Percentiles rank a stretch among this genome's conserved stretches.
Conservation (phyloP, 495 filamentous ascomycete genomes). For the Aspergillus ellipticus region DNA sequence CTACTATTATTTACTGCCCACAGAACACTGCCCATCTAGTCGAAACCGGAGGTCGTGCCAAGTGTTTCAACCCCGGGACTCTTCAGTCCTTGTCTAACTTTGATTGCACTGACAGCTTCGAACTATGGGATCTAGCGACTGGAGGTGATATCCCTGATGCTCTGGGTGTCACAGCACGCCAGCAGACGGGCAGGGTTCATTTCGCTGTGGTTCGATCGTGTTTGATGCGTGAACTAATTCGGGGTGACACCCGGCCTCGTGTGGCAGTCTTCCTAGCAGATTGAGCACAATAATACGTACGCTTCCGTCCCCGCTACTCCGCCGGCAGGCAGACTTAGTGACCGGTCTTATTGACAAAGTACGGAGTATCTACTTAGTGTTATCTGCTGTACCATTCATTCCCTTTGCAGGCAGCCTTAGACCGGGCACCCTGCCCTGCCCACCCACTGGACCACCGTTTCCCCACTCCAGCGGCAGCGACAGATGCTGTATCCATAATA, state of each 20-base stretch:
- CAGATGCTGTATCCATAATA: no score
- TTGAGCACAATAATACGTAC: background rate
- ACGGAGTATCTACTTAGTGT: no score
- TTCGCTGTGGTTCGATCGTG: background rate
- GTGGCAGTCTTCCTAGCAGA: background rate
- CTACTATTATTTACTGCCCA: no score
- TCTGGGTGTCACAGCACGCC: background rate
- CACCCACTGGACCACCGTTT: no score
- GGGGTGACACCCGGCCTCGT: background rate
- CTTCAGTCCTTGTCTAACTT: background rate
- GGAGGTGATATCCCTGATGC: background rate
- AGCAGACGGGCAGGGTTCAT: background rate
- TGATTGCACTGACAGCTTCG: background rate
- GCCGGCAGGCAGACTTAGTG: no score
- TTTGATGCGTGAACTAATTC: background rate
- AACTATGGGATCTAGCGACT: background rate
- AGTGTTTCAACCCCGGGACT: slow-evolving; percentile 3
- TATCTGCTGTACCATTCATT: no score
- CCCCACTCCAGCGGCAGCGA: no score
- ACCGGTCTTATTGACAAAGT: no score
- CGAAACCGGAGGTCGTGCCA: slow-evolving; percentile 1
- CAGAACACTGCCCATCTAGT: background rate
- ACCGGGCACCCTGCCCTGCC: no score
- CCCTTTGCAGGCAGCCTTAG: no score
- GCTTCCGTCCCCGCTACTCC: no score